A percentile compares a stretch with the other conserved stretches of the same genome.
phyloP scores from a whole-genome alignment of 305 asterid genomes.

The Fraxinus nigra region DNA sequence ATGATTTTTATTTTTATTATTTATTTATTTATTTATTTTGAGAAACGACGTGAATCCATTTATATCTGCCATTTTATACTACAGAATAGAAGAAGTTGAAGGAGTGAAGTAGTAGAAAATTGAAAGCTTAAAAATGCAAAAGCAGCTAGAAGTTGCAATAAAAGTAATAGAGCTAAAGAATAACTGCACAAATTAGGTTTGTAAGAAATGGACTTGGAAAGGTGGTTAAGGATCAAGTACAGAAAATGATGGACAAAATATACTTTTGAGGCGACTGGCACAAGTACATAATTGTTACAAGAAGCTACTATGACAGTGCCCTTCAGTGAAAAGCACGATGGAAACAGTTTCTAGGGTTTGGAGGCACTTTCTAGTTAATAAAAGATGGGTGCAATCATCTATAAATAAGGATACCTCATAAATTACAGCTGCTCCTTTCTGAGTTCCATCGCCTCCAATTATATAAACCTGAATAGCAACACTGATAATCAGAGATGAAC shows the following conservation, averaged over 20 bases:
- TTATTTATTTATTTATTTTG: background rate
- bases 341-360: background rate
- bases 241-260: slow-evolving; percentile 6
- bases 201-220: background rate
- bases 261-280: background rate
- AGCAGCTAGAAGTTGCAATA: background rate
- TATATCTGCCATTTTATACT: background rate
- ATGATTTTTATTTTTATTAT: background rate
- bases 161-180: background rate
- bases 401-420: slow-evolving; percentile 55
- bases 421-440: slow-evolving; percentile 83
- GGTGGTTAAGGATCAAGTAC: background rate
- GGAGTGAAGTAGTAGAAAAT: slow-evolving; percentile 1
- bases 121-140: slow-evolving; percentile 12
- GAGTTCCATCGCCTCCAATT: slow-evolving; percentile 98
- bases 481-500: slow-evolving; percentile 26
- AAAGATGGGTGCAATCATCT: slow-evolving; percentile 8
- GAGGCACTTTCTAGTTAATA: background rate
- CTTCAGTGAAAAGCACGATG: background rate
- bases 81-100: background rate
- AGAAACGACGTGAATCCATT: slow-evolving; percentile 6
- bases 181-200: background rate
- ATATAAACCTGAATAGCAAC: slow-evolving; percentile 65
- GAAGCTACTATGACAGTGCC: background rate
- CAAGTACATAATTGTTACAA: background rate